phyloP scores from a whole-genome alignment of 2,329 filamentous ascomycete genomes.

The Fusarium aywerte region DNA sequence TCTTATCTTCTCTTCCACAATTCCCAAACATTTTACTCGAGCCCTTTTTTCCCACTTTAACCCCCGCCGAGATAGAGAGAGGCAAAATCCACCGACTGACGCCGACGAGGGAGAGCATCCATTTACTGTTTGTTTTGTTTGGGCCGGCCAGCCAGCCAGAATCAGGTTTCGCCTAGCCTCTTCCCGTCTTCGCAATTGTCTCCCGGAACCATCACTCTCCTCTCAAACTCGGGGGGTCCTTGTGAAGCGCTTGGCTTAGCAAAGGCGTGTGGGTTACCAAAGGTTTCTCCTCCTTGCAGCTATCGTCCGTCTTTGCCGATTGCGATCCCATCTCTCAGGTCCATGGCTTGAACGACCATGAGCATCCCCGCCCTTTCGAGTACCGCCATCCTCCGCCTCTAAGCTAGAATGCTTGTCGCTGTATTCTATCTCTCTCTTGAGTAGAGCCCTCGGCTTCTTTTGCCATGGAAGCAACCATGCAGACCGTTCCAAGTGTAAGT shows the following conservation, averaged over 20 bases:
- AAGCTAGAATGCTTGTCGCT: conserved; percentile 50
- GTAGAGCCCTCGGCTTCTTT: conserved; percentile 50
- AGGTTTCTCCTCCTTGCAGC: conserved; percentile 23
- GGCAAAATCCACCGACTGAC: conserved; percentile 26
- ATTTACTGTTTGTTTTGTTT: conserved; percentile 27
- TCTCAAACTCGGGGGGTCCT: conserved; percentile 26
- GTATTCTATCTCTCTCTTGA: conserved; percentile 51
- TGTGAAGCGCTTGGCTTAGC: conserved; percentile 13
- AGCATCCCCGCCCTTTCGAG: conserved; percentile 44
- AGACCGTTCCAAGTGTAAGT: conserved; percentile 65
- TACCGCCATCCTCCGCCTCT: conserved; percentile 45
- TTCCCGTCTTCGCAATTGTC: conserved; percentile 33
- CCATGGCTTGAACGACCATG: conserved; percentile 49
- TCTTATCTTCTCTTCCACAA: conserved; percentile 14
- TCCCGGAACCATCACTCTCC: conserved; percentile 18
- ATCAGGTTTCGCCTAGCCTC: conserved; percentile 36
- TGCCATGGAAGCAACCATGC: conserved; percentile 58
- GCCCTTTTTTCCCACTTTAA: background rate
- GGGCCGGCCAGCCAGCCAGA: conserved; percentile 25
- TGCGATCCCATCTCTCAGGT: conserved; percentile 26
- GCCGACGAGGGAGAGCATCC: conserved; percentile 25
- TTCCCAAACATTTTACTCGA: background rate
- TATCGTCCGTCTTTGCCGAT: conserved; percentile 15
- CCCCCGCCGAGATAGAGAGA: conserved; percentile 11
- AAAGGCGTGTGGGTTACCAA: conserved; percentile 30